These are phyloP conservation scores for Teunomyces pallodes DNA, from an alignment of 805 yeast genomes.

Conservation along the genomic window DNA sequence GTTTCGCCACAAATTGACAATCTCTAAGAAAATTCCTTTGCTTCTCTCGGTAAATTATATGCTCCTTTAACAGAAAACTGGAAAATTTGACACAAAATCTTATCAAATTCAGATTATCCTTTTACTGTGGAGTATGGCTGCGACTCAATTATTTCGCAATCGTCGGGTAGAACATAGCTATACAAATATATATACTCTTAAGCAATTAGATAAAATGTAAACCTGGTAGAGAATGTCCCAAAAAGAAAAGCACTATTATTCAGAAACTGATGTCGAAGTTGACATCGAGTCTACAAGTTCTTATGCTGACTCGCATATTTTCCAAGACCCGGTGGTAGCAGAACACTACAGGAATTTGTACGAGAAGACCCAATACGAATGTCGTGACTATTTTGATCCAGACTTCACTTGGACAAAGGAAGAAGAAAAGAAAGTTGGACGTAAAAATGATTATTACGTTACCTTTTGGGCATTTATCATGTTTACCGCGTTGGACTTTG, in stretches of 20 bases:
- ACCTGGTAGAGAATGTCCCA: not conserved
- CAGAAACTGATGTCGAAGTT: not conserved
- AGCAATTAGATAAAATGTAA: not conserved
- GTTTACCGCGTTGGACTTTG: constrained; percentile 24
- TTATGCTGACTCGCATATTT: constrained; percentile 17
- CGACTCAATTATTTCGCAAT: not conserved
- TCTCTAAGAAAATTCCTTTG: not conserved
- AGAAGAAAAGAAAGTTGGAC: constrained; percentile 37
- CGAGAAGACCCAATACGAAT: constrained; percentile 32
- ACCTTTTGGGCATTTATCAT: constrained; percentile 52
- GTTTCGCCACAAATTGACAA: not conserved
- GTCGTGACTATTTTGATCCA: constrained; percentile 33
- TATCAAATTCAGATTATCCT: not conserved
- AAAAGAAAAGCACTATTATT: not conserved
- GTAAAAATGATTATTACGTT: constrained; percentile 56
- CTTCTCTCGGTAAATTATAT: no score
- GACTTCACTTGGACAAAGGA: constrained; percentile 30
- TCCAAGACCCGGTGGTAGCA: constrained; percentile 34
- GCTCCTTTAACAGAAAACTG: no score
- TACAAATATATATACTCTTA: no score
- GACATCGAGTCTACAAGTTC: constrained; percentile 6
- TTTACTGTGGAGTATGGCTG: not conserved
- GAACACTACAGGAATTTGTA: constrained; percentile 28
- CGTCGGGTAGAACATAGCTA: no score
- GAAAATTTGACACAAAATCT: not conserved